Percentiles rank a stretch among this genome's conserved stretches.
Evolutionary conservation across 345 rosid genomes (phyloP).

Genomic region (Raphanus sativus): DNA sequence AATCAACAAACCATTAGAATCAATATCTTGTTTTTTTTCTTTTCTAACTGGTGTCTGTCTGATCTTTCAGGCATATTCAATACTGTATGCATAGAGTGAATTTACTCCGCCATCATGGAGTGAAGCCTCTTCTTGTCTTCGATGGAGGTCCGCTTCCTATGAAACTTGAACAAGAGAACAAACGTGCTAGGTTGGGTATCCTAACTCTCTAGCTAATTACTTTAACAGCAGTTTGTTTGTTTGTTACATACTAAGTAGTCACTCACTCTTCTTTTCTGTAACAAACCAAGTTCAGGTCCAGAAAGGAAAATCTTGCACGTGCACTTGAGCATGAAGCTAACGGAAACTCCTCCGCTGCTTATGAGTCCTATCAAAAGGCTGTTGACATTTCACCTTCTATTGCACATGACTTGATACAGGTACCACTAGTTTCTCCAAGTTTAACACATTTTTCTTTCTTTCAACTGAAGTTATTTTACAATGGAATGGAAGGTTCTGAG

Average conservation of each 20-base stretch:
- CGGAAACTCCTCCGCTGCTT: constrained; percentile 81
- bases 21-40: too few relatives aligned
- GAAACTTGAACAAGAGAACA: constrained; percentile 97
- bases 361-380: constrained; percentile 91
- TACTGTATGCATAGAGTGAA: constrained; percentile 97
- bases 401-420: constrained; percentile 85
- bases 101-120: constrained; percentile 76
- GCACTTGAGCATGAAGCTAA: constrained; percentile 81
- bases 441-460: neutral
- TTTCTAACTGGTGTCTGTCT: constrained; percentile 3
- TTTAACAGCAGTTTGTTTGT: neutral
- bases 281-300: constrained; percentile 47
- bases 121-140: constrained; percentile 83
- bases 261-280: neutral
- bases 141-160: constrained; percentile 93
- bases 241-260: neutral
- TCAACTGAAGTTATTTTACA: constrained; percentile 22
- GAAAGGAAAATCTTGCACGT: constrained; percentile 85
- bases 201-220: neutral
- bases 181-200: constrained; percentile 71
- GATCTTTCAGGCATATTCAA: constrained; percentile 69
- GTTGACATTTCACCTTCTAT: constrained; percentile 93
- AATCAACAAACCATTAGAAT: too few relatives aligned
- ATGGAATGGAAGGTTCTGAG: constrained; percentile 61
- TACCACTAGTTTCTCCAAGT: constrained; percentile 25